Conservation (phyloP, 352 stramenopile species). For the Aphanomyces cochlioides region DNA sequence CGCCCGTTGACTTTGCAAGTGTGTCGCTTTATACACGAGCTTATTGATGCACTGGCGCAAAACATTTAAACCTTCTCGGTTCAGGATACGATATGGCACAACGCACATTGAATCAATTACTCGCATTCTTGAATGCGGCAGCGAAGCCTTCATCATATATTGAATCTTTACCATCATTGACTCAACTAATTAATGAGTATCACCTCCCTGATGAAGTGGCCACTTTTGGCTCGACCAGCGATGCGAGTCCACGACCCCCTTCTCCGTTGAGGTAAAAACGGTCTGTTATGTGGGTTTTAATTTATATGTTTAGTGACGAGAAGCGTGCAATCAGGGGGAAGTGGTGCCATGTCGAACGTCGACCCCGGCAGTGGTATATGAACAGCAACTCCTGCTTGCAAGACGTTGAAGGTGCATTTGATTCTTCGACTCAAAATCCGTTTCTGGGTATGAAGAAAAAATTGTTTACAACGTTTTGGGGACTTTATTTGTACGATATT, state of each 20-base stretch:
- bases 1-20: constrained; percentile 61
- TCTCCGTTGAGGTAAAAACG: constrained; percentile 41
- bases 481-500: constrained; percentile 82
- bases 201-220: constrained; percentile 68
- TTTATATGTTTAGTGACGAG: constrained; percentile 24
- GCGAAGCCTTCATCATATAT: constrained; percentile 65
- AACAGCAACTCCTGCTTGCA: constrained; percentile 50
- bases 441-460: constrained; percentile 71
- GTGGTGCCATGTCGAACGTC: constrained; percentile 30
- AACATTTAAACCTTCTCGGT: constrained; percentile 75
- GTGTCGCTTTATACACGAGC: constrained; percentile 59
- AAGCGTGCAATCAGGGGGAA: constrained; percentile 32
- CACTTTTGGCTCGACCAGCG: constrained; percentile 65
- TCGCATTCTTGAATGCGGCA: constrained; percentile 77
- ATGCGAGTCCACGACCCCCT: constrained; percentile 74
- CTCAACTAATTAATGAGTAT: constrained; percentile 62
- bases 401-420: constrained; percentile 53
- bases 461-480: constrained; percentile 83
- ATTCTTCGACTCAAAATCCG: constrained; percentile 37
- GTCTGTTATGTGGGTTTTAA: constrained; percentile 38
- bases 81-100: constrained; percentile 80
- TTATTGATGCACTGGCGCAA: constrained; percentile 43
- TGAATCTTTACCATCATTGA: constrained; percentile 66
- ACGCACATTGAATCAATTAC: constrained; percentile 78
- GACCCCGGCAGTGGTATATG: constrained; percentile 50